Conservation (phyloP, 495 filamentous ascomycete genomes). For the Cercophora sp. region DNA sequence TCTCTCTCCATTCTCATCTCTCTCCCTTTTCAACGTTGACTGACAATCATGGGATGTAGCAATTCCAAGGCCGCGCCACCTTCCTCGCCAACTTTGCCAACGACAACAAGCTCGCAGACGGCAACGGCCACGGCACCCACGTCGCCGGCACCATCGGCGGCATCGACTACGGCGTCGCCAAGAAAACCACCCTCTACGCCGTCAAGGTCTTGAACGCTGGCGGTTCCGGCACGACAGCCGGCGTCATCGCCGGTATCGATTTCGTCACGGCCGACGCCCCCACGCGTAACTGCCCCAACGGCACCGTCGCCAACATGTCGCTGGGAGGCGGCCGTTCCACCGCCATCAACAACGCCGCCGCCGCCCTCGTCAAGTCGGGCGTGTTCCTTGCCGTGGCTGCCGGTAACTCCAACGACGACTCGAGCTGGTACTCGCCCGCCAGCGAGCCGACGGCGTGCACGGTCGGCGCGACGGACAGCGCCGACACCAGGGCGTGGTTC, state of each 20-base stretch:
- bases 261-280: constrained; percentile 34
- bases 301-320: constrained; percentile 47
- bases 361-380: constrained; percentile 44
- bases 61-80: constrained; percentile 56
- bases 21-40: no score
- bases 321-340: constrained; percentile 48
- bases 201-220: constrained; percentile 61
- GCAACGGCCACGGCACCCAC: constrained; percentile 57
- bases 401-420: constrained; percentile 46
- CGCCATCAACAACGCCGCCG: constrained; percentile 51
- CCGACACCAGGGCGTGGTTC: constrained; percentile 50
- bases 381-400: constrained; percentile 52
- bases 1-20: no score
- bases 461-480: constrained; percentile 49
- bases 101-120: constrained; percentile 32
- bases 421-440: constrained; percentile 47
- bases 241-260: constrained; percentile 45
- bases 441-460: constrained; percentile 55
- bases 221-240: constrained; percentile 37
- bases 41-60: no score
- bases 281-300: constrained; percentile 32
- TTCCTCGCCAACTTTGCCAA: constrained; percentile 36
- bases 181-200: constrained; percentile 58
- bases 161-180: constrained; percentile 60
- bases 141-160: constrained; percentile 62